These are phyloP conservation scores for Porpolomopsis calyptriformis DNA, from an alignment of 768 basidiomycete genomes.

Conservation along the genomic window DNA sequence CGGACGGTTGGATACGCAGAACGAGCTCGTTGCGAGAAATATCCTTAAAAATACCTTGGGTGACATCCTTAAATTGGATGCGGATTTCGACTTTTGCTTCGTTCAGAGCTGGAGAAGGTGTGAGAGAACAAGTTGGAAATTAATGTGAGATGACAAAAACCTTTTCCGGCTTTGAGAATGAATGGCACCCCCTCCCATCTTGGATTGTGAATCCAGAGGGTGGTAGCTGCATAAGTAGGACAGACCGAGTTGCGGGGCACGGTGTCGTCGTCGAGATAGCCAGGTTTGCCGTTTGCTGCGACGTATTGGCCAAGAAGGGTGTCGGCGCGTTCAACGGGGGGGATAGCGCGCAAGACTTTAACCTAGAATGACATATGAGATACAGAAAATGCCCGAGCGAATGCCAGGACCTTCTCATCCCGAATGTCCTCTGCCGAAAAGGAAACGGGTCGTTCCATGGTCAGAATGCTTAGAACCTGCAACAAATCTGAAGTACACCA, in stretches of 20 bases:
- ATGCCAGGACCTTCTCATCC: conserved; percentile 79
- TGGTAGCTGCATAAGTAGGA: conserved; percentile 89
- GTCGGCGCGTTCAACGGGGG: conserved; percentile 66
- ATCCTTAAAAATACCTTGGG: conserved; percentile 92
- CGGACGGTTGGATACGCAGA: conserved; percentile 91
- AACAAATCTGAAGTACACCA: conserved; percentile 69
- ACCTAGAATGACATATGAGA: conserved; percentile 42
- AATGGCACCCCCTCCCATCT: conserved; percentile 99
- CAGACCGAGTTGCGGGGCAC: conserved; percentile 88
- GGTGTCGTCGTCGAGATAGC: conserved; percentile 95
- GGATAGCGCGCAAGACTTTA: conserved; percentile 89
- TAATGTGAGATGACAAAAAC: conserved; percentile 26
- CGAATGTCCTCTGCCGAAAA: conserved; percentile 96
- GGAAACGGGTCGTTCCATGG: conserved; percentile 98
- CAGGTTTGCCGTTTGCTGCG: conserved; percentile 82
- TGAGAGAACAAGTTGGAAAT: conserved; percentile 7
- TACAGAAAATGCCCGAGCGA: conserved; percentile 2
- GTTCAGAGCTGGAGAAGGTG: conserved; percentile 60
- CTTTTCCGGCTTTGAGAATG: conserved; percentile 97
- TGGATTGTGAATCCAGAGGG: conserved; percentile 87
- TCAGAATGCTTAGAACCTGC: conserved; percentile 88
- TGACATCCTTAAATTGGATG: conserved; percentile 96
- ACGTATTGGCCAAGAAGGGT: conserved; percentile 94
- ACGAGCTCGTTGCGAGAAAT: conserved; percentile 96
- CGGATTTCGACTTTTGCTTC: conserved; percentile 98